Conservation (phyloP, 2,329 filamentous ascomycete species). For the Epichloe uncinata region DNA sequence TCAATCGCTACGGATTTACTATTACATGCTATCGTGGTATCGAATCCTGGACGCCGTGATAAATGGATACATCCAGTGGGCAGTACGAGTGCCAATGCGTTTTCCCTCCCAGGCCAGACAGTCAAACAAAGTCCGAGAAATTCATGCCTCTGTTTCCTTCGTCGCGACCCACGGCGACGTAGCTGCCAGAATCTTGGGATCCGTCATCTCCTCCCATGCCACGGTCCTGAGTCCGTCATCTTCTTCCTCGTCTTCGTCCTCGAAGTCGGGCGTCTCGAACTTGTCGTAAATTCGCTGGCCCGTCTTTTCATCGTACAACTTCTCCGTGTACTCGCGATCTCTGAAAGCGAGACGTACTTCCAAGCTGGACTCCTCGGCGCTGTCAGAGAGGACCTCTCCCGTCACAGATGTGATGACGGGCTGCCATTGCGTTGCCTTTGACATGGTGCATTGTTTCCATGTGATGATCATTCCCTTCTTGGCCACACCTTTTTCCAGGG, state of each 20-base stretch:
- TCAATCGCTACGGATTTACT: not conserved
- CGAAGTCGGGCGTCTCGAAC: conserved; percentile 59
- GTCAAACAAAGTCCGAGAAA: not conserved
- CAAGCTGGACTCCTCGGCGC: conserved; percentile 38
- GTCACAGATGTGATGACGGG: conserved; percentile 52
- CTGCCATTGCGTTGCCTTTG: conserved; percentile 50
- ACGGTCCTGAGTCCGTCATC: conserved; percentile 51
- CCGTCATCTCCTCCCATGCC: conserved; percentile 48
- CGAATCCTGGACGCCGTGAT: not conserved
- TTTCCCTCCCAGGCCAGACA: no score
- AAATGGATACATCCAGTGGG: not conserved
- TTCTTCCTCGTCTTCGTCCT: conserved; percentile 44
- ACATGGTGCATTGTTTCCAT: conserved; percentile 52
- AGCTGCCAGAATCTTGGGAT: conserved; percentile 49
- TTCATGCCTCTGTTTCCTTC: not conserved
- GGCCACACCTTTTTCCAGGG: conserved; percentile 33
- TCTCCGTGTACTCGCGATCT: conserved; percentile 47
- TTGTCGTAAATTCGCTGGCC: conserved; percentile 63
- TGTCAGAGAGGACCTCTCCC: conserved; percentile 46
- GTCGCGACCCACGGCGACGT: conserved; percentile 7
- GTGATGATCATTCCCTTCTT: conserved; percentile 50
- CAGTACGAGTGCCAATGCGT: no score
- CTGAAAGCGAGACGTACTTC: conserved; percentile 54
- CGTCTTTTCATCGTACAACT: conserved; percentile 48
- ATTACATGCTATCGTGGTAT: not conserved